Evolutionary conservation across 2,329 filamentous ascomycete species (phyloP).

Genomic region (Emericellopsis cladophorae): DNA sequence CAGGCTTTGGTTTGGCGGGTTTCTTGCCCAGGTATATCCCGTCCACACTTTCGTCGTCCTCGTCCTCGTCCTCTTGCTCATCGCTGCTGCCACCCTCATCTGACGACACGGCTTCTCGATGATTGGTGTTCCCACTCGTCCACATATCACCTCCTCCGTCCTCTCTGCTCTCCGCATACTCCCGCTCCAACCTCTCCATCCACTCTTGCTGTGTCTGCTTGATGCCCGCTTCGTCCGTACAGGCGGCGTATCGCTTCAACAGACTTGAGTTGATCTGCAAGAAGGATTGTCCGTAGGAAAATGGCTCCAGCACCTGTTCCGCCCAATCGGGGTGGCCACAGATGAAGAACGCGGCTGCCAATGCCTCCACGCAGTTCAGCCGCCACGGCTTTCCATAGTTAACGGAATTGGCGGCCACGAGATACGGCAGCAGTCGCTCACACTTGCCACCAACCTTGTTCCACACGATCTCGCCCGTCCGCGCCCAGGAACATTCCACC

Average conservation of each 20-base stretch:
- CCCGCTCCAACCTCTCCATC: conserved; percentile 79
- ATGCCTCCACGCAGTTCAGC: conserved; percentile 88
- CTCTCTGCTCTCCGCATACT: conserved; percentile 71
- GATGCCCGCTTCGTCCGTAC: conserved; percentile 65
- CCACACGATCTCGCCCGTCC: conserved; percentile 86
- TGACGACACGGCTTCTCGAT: conserved; percentile 39
- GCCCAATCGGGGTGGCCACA: conserved; percentile 91
- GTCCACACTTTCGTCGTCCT: conserved; percentile 33
- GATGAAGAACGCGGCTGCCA: conserved; percentile 87
- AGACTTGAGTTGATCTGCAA: conserved; percentile 79
- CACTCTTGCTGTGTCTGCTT: conserved; percentile 79
- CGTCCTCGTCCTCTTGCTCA: conserved; percentile 28
- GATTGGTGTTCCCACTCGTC: conserved; percentile 84
- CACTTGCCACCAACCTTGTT: conserved; percentile 84
- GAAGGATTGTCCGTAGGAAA: conserved; percentile 81
- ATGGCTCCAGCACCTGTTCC: conserved; percentile 66
- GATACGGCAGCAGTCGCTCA: conserved; percentile 80
- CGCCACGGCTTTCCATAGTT: conserved; percentile 96
- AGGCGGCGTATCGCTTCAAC: conserved; percentile 74
- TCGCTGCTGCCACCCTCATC: conserved; percentile 37
- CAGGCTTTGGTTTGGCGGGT: conserved; percentile 16
- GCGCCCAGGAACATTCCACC: conserved; percentile 94
- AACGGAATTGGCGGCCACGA: conserved; percentile 91
- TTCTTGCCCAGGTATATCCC: conserved; percentile 50
- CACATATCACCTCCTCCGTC: conserved; percentile 59